These are phyloP conservation scores for Diaporthe batatas DNA, from an alignment of 2,329 filamentous ascomycete species.

Conservation along the genomic window DNA sequence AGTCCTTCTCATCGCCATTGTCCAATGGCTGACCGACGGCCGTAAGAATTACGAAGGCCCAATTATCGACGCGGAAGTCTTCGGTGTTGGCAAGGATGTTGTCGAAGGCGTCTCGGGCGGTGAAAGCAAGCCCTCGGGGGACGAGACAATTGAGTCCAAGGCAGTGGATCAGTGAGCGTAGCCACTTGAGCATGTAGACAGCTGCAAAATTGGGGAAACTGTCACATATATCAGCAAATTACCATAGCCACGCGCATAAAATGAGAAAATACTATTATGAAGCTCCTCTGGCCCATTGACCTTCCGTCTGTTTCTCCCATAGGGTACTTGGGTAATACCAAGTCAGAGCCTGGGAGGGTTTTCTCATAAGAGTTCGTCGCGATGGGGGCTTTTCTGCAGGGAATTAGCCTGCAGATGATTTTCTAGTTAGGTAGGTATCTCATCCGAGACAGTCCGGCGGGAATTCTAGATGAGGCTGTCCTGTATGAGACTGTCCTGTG, in stretches of 20 bases:
- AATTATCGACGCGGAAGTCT: constrained; percentile 46
- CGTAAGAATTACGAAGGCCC: constrained; percentile 61
- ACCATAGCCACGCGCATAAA: no score
- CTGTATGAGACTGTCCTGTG: not conserved
- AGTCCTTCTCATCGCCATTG: constrained; percentile 58
- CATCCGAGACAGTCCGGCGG: no score
- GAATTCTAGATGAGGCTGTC: not conserved
- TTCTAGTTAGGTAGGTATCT: no score
- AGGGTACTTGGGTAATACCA: not conserved
- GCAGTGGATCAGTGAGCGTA: constrained; percentile 24
- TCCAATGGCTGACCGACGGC: constrained; percentile 63
- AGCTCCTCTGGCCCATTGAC: not conserved
- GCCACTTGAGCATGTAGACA: not conserved
- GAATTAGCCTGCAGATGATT: no score
- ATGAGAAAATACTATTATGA: not conserved
- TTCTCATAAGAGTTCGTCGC: not conserved
- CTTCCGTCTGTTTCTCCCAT: not conserved
- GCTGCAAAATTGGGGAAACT: not conserved
- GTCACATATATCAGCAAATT: no score
- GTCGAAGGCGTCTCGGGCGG: constrained; percentile 43
- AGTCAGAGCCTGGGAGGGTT: not conserved
- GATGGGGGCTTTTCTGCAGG: no score
- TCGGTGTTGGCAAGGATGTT: constrained; percentile 42
- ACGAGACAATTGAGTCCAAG: constrained; percentile 28
- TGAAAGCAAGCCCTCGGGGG: constrained; percentile 32